Base-by-base conservation (phyloP, 1,139 yeast genomes). In the Suhomyces choctaworum region DNA sequence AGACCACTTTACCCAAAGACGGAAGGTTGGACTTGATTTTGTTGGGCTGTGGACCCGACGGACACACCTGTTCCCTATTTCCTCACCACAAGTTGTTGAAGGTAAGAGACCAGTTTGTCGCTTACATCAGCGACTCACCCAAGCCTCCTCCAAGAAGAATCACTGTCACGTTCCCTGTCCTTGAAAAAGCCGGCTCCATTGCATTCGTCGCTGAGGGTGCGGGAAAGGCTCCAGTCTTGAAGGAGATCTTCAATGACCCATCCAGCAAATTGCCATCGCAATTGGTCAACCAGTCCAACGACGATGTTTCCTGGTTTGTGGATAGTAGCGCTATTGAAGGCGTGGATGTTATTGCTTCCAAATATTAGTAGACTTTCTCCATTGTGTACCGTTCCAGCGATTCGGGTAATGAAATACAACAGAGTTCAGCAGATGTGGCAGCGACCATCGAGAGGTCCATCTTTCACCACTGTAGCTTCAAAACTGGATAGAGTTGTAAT, bases 201-300 rank as follows among this genome's bases (percentile, higher is more conserved):
- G 83, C 88, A 1, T 89, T 88, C 63, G 92, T 88, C 31, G 96
- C 96, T 12, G 92, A 87, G 58, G 96, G 97, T 39, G 82, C 82
- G 12, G 84, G 86, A 24, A 89, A 89, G 62, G 86, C 88, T n/a
- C 71, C 78, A 0, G 72, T 84, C 28, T 67, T 90, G 59, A 76
- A 76, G 52, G 73, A 82, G 45, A 81, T 89, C 34, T 87, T 90
- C 59, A 70, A 71, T 39, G 76, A 82, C 46, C 53, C 67, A 13
- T 50, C 63, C 15, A 55, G 66, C 24, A 37, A 58, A 41, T 71
- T 89, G 48, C 97, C 97, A 13, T 74, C 88, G 36, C 82, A 80
- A 41, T 65, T 82, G 48, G 95, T 89, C 40, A 88, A 82, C 52
- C 65, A 66, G 12, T 53, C 67, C 38, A 57, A 72, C 27, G 66